Conservation (phyloP, 305 asterid genomes). For the Fraxinus platypoda region DNA sequence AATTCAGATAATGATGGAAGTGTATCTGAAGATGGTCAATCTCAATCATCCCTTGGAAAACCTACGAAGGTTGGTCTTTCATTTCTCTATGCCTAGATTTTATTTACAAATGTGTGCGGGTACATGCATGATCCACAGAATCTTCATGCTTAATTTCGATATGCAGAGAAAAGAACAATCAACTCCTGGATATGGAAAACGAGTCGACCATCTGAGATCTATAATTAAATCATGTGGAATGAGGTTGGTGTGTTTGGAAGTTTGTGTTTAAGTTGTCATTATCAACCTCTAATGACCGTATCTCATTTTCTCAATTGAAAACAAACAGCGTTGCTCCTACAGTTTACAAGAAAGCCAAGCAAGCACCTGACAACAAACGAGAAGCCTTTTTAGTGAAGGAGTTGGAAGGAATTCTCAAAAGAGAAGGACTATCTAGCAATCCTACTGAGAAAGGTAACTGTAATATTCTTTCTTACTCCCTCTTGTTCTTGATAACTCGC, state of each 20-base stretch:
- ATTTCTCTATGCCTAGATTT: neutral
- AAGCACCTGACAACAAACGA: constrained; percentile 66
- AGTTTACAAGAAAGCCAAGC: constrained; percentile 85
- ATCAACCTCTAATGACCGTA: constrained; percentile 18
- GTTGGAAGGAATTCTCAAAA: constrained; percentile 70
- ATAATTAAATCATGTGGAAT: constrained; percentile 92
- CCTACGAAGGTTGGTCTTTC: constrained; percentile 46
- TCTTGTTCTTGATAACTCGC: neutral
- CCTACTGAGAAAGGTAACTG: constrained; percentile 83
- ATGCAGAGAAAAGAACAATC: constrained; percentile 63
- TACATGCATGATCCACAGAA: neutral
- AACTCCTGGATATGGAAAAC: constrained; percentile 64
- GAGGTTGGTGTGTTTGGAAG: constrained; percentile 53
- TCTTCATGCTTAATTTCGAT: constrained; percentile 25
- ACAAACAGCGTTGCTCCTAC: constrained; percentile 67
- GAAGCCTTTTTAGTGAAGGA: constrained; percentile 77
- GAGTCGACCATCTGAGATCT: constrained; percentile 80
- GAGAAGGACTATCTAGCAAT: constrained; percentile 79
- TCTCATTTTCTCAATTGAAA: constrained; percentile 30
- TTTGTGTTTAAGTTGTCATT: constrained; percentile 13
- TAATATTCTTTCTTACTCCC: constrained; percentile 9
- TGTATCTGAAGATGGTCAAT: constrained; percentile 59
- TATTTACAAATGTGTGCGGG: neutral
- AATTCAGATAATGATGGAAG: constrained; percentile 48
- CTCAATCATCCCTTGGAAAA: constrained; percentile 50